Conservation (phyloP, 2,329 filamentous ascomycete species). For the Colletotrichum chrysophilum region DNA sequence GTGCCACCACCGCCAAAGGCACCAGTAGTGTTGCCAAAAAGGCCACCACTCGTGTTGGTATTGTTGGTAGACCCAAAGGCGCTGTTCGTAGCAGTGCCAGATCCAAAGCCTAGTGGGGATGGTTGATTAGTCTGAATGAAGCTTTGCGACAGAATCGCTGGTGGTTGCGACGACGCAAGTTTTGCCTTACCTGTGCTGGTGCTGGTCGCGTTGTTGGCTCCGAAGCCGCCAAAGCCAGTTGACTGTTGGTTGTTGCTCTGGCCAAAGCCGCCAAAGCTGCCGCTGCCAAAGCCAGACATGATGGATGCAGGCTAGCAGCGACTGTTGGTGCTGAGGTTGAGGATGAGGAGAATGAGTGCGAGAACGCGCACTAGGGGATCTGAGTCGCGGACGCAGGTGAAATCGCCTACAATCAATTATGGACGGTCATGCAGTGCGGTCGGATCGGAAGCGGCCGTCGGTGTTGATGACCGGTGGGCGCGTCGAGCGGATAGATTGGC, state of each 20-base stretch:
- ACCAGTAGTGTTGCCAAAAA: conserved; percentile 25
- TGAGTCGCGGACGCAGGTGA: neutral
- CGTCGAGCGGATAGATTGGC: conserved; percentile 1
- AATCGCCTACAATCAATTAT: conserved; percentile 15
- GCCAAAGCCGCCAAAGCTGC: conserved; percentile 62
- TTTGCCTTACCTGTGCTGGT: conserved; percentile 56
- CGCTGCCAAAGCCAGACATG: conserved; percentile 60
- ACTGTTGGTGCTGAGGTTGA: neutral
- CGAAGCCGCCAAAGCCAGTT: conserved; percentile 64
- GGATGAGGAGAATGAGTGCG: neutral
- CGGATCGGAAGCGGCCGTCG: neutral
- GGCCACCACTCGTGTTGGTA: conserved; percentile 35
- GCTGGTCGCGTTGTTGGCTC: conserved; percentile 37
- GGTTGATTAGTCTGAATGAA: conserved; percentile 5
- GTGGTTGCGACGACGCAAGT: neutral
- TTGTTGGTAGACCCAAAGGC: conserved; percentile 49
- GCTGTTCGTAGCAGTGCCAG: conserved; percentile 36
- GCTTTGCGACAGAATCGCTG: neutral
- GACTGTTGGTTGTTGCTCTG: conserved; percentile 54
- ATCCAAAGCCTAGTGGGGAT: conserved; percentile 41
- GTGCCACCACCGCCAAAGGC: conserved; percentile 15
- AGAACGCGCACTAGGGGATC: neutral
- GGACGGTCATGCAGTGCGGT: conserved; percentile 11
- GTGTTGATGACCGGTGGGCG: conserved; percentile 3
- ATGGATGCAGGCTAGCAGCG: conserved; percentile 21